Conservation (phyloP, 2,329 filamentous ascomycete species). For the Berkeleyomyces rouxiae region DNA sequence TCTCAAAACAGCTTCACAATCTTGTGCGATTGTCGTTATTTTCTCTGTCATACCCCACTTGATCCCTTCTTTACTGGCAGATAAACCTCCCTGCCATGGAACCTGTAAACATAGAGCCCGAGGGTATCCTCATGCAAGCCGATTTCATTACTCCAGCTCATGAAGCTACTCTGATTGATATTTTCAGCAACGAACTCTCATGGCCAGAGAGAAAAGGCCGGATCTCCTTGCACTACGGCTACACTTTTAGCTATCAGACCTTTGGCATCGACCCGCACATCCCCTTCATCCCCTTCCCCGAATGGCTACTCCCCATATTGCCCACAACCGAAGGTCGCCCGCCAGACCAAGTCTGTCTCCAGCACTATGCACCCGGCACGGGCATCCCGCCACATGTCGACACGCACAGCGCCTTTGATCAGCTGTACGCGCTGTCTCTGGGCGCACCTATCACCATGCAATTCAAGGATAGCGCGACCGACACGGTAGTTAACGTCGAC, state of each 20-base stretch:
- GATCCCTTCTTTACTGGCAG: background rate
- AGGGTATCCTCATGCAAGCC: constrained; percentile 27
- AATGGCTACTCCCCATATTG: constrained; percentile 33
- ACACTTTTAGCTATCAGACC: constrained; percentile 42
- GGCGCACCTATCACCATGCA: constrained; percentile 29
- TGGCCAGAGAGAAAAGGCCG: constrained; percentile 29
- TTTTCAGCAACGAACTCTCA: constrained; percentile 28
- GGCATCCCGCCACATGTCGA: constrained; percentile 47
- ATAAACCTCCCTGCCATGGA: constrained; percentile 16
- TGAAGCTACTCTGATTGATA: constrained; percentile 27
- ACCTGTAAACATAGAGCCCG: constrained; percentile 18
- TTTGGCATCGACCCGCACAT: constrained; percentile 35
- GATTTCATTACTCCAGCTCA: constrained; percentile 31
- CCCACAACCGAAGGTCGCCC: constrained; percentile 26
- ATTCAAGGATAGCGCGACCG: constrained; percentile 21
- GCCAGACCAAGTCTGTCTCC: constrained; percentile 42
- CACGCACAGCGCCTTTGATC: constrained; percentile 32
- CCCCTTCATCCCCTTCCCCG: constrained; percentile 33
- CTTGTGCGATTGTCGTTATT: background rate
- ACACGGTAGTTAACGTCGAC: constrained; percentile 26
- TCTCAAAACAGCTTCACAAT: background rate
- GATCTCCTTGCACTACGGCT: constrained; percentile 37
- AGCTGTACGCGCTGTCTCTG: constrained; percentile 29
- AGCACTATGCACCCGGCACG: constrained; percentile 41
- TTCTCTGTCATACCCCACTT: background rate